phyloP scores from a whole-genome alignment of 1,139 yeast species.

The Geotrichum bryndzae region DNA sequence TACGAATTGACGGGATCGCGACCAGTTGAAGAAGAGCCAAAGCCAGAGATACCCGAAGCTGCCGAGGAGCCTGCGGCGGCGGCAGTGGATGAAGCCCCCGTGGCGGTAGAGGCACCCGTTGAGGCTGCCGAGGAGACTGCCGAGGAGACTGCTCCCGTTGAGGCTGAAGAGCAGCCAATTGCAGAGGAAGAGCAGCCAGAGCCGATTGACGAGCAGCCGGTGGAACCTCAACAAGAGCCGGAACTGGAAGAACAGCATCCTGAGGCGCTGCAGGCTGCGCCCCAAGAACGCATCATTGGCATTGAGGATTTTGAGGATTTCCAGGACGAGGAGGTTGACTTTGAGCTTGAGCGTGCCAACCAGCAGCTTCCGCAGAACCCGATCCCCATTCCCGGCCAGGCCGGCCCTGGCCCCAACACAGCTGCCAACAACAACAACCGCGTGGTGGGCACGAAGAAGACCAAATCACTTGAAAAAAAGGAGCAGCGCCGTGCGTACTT shows the following conservation, averaged over 20 bases:
- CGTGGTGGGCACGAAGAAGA: slow-evolving; percentile 19
- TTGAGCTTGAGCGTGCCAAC: slow-evolving; percentile 16
- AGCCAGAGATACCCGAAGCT: not conserved
- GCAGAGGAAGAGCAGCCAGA: not conserved
- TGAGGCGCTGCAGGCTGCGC: not conserved
- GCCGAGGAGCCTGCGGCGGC: not conserved
- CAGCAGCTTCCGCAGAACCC: slow-evolving; percentile 11
- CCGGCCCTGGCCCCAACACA: slow-evolving; percentile 12
- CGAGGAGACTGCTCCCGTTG: slow-evolving; percentile 10
- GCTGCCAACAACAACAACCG: slow-evolving; percentile 4
- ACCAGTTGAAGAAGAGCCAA: slow-evolving; percentile 1
- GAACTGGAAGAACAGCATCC: not conserved
- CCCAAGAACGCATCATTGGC: slow-evolving; percentile 12
- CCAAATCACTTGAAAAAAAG: slow-evolving; percentile 18
- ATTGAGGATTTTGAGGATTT: slow-evolving; percentile 18
- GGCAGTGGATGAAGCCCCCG: not conserved
- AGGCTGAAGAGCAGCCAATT: not conserved
- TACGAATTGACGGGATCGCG: slow-evolving; percentile 14
- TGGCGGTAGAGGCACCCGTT: not conserved
- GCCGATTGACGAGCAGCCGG: not conserved
- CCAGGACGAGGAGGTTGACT: slow-evolving; percentile 12
- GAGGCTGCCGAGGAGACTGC: not conserved
- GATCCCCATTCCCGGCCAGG: slow-evolving; percentile 1
- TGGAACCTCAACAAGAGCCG: not conserved
- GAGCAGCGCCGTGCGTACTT: slow-evolving; percentile 20